Base-by-base conservation (phyloP, 208 protist genomes). In the Wallacemonas sp. region DNA sequence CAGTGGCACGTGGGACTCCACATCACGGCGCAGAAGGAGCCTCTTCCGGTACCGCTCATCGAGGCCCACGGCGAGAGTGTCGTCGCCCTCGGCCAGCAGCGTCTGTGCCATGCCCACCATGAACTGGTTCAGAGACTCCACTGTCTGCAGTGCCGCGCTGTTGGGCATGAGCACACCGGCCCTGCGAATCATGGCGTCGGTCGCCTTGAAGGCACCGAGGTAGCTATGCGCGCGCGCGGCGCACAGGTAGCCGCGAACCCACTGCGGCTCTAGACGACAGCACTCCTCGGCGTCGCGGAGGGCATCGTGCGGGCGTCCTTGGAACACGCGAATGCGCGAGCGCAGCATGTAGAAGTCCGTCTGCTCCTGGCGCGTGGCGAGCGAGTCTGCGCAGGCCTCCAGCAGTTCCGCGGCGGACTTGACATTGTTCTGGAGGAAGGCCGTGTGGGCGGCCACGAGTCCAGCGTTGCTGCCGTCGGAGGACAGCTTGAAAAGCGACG, bases 251-350 rank as follows among this genome's bases (percentile, higher is more conserved):
- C 82, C 86, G 22, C 76, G 79, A 57, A 90, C 76, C 82, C 85
- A 92, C 39, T 66, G 49, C n/a, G 84, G 82, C 39, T 91, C 74
- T 18, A 89, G 42, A 20, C 52, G 28, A 31, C 82, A 75, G 38
- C 74, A 76, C 41, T 74, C 70, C 20, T 70, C 46, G 11, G 88
- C 88, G 44, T 91, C 84, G 14, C 44, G 67, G 23, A 91, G 67
- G 7, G 84, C 88, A 23, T 87, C 78, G 12, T 57, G 18, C 38
- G 74, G 84, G 1, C 64, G 65, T n/a, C 75, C 67, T 4, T 86
- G 49, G 70, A 94, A 94, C 36, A 94, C 39, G 45, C 73, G 82
- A 28, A 82, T 57, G 20, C 79, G 74, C n/a, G 84, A 91, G n/a
- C 85, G 85, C 52, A 92, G 50, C 31, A 80, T 54, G 11, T 79